Base-by-base conservation (phyloP, 306 rosid genomes). In the Cucurbita ficifolia region DNA sequence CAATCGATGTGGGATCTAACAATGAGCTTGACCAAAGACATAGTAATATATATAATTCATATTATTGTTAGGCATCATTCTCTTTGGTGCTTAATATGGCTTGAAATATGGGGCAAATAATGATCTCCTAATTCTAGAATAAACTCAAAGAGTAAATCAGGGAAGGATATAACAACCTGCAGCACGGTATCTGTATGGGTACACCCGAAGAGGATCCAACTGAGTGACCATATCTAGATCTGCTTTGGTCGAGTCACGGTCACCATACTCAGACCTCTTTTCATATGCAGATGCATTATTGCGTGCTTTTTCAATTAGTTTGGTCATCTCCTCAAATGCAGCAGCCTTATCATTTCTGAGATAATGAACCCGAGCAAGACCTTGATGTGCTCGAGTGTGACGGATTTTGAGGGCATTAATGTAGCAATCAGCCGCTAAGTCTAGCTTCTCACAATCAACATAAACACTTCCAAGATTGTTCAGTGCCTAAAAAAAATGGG, bases 141-240 rank as follows among this genome's bases (percentile, higher is more conserved):
- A 73, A 73, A 6, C n/a, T 36, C 2, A 1, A 1, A 49, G 33
- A 42, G 53, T 43, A 43, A 12, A 65, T 42, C 33, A 12, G 29
- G 14, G 36, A 42, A 6, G 45, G 18, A 59, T 74, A 65, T 56
- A 73, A 82, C 40, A 72, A 90, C 97, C 97, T 88, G 97, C 97
- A n/a, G 97, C 97, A 64, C 97, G 90, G 49, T 92, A 92, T 92
- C 96, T 87, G 76, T 92, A 92, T 50, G 97, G 97, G 79, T 89
- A 92, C 53, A 89, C 96, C 29, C 97, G 87, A 55, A 92, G 92
- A 46, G 97, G 97, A 76, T 92, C 97, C 65, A 92, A 72, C 12
- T 43, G 82, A 70, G 97, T 89, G 69, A 92, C 97, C 91, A 85
- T 87, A 82, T 88, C 96, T 73, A 92, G 74, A 74, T 92, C 97